These are phyloP conservation scores for Pezizomycotina sp. DNA, from an alignment of 2,329 filamentous ascomycete species.

Conservation along the genomic window DNA sequence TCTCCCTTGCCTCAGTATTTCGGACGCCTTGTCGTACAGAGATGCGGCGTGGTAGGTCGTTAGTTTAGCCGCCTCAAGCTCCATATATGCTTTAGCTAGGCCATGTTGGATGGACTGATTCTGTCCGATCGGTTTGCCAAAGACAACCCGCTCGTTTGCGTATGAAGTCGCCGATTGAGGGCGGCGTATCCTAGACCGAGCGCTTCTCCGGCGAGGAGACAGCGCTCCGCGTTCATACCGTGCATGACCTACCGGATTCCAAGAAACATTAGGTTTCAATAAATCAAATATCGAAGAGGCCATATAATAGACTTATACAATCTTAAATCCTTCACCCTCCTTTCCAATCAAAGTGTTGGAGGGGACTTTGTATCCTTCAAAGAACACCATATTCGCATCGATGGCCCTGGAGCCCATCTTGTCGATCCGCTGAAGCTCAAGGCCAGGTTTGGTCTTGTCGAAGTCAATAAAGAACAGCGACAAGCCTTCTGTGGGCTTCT, in stretches of 20 bases:
- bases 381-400: conserved; percentile 77
- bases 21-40: conserved; percentile 41
- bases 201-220: conserved; percentile 61
- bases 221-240: conserved; percentile 65
- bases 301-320: conserved; percentile 31
- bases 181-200: conserved; percentile 64
- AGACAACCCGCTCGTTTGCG: conserved; percentile 48
- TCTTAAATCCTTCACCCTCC: conserved; percentile 62
- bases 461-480: conserved; percentile 70
- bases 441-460: conserved; percentile 41
- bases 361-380: conserved; percentile 58
- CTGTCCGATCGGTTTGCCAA: conserved; percentile 46
- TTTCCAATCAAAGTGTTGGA: conserved; percentile 48
- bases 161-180: conserved; percentile 46
- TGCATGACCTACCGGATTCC: conserved; percentile 39
- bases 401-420: conserved; percentile 77
- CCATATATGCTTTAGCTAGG: conserved; percentile 48
- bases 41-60: conserved; percentile 49
- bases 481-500: conserved; percentile 56
- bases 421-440: conserved; percentile 55
- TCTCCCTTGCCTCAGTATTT: too few relatives aligned
- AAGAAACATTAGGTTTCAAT: background rate
- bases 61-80: conserved; percentile 47
- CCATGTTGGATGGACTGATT: conserved; percentile 52
- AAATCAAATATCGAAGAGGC: background rate